Evolutionary conservation across 257 asterid species (phyloP).

Genomic region (Fraxinus americana): DNA sequence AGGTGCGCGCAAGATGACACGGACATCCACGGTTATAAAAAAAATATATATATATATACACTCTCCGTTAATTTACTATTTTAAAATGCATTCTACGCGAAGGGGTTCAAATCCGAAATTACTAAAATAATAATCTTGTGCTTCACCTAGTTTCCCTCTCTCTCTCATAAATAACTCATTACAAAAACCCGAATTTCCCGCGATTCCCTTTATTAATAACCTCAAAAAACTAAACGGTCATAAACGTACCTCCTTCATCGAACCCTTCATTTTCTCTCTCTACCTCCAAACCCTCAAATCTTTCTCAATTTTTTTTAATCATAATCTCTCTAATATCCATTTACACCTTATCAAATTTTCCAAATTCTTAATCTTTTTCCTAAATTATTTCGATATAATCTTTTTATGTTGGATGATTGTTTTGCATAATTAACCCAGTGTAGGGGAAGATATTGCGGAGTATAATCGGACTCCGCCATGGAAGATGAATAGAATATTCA

Average conservation of each 20-base stretch:
- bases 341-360: not conserved
- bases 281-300: not conserved
- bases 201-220: conserved; percentile 28
- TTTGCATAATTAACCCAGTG: too few species aligned
- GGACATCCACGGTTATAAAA: too few species aligned
- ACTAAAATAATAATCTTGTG: not conserved
- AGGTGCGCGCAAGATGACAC: too few species aligned
- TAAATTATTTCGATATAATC: not conserved
- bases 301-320: not conserved
- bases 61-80: too few species aligned
- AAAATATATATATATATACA: too few species aligned
- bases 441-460: conserved; percentile 32
- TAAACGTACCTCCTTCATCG: conserved; percentile 16
- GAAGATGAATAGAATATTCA: conserved; percentile 88
- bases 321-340: not conserved
- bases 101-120: too few species aligned
- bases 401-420: not conserved
- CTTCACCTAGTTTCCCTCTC: not conserved
- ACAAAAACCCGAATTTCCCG: conserved; percentile 39
- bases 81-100: too few species aligned
- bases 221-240: conserved; percentile 46
- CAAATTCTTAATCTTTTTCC: not conserved
- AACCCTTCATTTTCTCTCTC: conserved; percentile 12
- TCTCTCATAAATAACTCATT: not conserved
- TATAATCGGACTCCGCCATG: conserved; percentile 79